phyloP scores from a whole-genome alignment of 2,329 filamentous ascomycete species.

The Colletotrichum magnum region DNA sequence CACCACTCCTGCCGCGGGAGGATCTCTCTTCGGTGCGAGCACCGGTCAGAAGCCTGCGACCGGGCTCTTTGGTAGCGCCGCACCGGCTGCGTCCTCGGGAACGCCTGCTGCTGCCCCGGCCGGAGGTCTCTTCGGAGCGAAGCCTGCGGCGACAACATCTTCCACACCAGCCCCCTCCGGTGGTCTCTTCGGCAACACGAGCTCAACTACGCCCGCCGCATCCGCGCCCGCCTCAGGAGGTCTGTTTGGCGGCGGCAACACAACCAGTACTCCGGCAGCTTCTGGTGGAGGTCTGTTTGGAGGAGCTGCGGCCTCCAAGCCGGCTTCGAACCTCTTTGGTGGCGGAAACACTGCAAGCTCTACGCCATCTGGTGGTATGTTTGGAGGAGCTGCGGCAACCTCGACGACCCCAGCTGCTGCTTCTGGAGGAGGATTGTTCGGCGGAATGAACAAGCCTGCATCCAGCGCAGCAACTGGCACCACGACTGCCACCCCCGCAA shows the following conservation, averaged over 20 bases:
- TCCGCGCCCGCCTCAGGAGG: conserved; percentile 42
- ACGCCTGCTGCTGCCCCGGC: conserved; percentile 41
- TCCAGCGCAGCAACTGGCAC: conserved; percentile 18
- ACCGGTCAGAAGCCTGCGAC: conserved; percentile 43
- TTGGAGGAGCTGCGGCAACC: conserved; percentile 44
- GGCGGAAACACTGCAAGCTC: conserved; percentile 45
- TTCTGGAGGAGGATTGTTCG: conserved; percentile 39
- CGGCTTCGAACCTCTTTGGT: conserved; percentile 43
- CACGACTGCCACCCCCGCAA: conserved; percentile 58
- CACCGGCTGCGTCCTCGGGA: conserved; percentile 44
- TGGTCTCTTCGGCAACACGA: conserved; percentile 31
- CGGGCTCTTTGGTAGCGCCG: conserved; percentile 44
- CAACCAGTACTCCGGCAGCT: conserved; percentile 25
- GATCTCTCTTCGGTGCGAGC: conserved; percentile 51
- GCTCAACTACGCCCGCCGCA: conserved; percentile 38
- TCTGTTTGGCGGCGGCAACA: conserved; percentile 34
- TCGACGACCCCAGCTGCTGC: conserved; percentile 44
- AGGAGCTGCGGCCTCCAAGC: conserved; percentile 44
- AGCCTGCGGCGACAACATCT: conserved; percentile 34
- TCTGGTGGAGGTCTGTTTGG: conserved; percentile 41
- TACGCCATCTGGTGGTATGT: conserved; percentile 46
- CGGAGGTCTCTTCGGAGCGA: conserved; percentile 49
- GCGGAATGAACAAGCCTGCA: conserved; percentile 33
- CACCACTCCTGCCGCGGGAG: conserved; percentile 46
- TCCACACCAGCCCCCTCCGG: conserved; percentile 32